Base-by-base conservation (phyloP, 331 rosid species). In the Arachis monticola region DNA sequence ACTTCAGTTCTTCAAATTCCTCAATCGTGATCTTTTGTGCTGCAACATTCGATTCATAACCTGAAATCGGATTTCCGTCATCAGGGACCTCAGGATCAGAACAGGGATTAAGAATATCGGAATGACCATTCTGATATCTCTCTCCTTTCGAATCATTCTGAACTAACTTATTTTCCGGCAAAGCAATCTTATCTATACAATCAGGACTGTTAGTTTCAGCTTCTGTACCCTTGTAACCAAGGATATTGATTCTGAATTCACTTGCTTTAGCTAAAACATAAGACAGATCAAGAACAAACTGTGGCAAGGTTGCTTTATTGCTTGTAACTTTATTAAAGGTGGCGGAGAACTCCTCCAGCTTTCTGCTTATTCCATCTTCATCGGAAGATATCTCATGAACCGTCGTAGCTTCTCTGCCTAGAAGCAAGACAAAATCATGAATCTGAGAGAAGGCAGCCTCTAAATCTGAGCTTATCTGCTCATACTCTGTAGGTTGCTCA, bases 111-210 rank as follows among this genome's bases (percentile, higher is more conserved):
- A 87, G 75, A 61, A 70, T 86, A 85, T 69, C 85, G 70, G 85
- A 80, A 81, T 87, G 86, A 31, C 89, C 91, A 73, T 84, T 88
- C 74, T 80, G 87, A 85, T 81, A 95, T 77, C 81, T 83, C 86
- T 80, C 87, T 44, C 85, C 87, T 1, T 85, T 80, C 52, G 83
- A 82, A 53, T 80, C 87, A 63, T 86, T 89, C 75, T 83, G 91
- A 70, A 81, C 82, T 59, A 81, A 82, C 86, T 84, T 95, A 74
- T 92, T 89, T 83, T 92, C 97, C 1, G 97, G 98, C 81, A 95
- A 78, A 60, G 91, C 99, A 67, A 95, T 88, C 87, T 95, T 95
- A 82, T 95, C 99, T 62, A 95, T 95, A 79, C 99, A 95, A 85
- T 95, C 97, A 47, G 99, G 96, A 84, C 98, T 92, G 73, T 42